A percentile compares a stretch with the other conserved stretches of the same genome.
These are phyloP conservation scores for Euphrasia confusa DNA, from an alignment of 257 asterid species.

Conservation along the genomic window DNA sequence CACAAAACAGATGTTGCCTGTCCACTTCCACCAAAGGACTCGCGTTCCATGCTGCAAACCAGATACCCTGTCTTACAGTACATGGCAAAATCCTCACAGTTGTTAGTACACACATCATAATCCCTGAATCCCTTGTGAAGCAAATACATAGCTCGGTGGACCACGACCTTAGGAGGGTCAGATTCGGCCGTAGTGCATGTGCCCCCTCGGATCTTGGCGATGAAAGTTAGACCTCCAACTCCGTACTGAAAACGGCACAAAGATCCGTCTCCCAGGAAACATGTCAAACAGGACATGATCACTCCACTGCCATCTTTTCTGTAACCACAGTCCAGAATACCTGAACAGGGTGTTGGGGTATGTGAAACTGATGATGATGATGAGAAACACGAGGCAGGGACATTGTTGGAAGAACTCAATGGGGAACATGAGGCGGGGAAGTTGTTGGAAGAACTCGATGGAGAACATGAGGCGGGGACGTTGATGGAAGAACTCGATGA, in stretches of 20 bases:
- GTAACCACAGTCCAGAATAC: conserved; percentile 25
- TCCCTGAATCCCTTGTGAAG: conserved; percentile 28
- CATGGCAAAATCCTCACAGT: conserved; percentile 32
- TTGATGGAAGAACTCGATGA: too few species aligned
- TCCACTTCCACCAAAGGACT: conserved; percentile 24
- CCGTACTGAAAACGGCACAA: conserved; percentile 28
- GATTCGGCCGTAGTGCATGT: conserved; percentile 30
- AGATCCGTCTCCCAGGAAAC: conserved; percentile 28
- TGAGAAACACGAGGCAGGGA: conserved; percentile 2
- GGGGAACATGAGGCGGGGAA: too few species aligned
- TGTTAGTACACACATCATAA: conserved; percentile 20
- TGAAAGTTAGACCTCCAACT: conserved; percentile 8
- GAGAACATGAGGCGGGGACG: too few species aligned
- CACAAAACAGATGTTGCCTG: conserved; percentile 24
- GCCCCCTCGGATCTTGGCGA: conserved; percentile 25
- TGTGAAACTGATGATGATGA: conserved; percentile 5
- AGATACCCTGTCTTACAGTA: conserved; percentile 27
- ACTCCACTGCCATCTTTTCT: conserved; percentile 15
- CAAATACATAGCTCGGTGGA: conserved; percentile 31
- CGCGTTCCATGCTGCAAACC: neutral
- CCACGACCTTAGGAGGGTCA: conserved; percentile 20
- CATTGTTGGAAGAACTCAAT: too few species aligned
- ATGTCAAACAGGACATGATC: conserved; percentile 32
- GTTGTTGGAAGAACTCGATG: too few species aligned
- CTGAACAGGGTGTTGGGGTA: conserved; percentile 17